Conservation (phyloP, 129 eudicot genomes). For the Erigeron canadensis region DNA sequence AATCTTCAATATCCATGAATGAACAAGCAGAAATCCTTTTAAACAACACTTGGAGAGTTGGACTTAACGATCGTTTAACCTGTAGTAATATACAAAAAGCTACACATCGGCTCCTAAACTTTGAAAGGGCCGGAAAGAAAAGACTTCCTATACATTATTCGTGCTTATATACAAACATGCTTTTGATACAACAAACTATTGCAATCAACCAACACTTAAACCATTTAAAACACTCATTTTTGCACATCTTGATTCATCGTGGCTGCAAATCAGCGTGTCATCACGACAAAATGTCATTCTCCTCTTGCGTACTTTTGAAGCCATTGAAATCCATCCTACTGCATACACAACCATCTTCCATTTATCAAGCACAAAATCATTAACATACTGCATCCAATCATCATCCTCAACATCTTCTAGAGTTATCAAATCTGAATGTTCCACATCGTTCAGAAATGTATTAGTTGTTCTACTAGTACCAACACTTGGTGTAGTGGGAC, state of each 20-base stretch:
- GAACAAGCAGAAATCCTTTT: background rate
- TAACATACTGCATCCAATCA: background rate
- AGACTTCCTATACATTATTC: slow-evolving; percentile 1
- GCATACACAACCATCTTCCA: slow-evolving; percentile 33
- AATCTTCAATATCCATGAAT: background rate
- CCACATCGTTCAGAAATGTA: background rate
- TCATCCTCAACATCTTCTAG: background rate
- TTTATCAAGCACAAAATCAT: background rate
- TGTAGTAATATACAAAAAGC: background rate
- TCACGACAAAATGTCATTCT: slow-evolving; percentile 7
- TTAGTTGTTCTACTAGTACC: background rate
- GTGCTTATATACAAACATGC: background rate
- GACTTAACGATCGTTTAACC: slow-evolving; percentile 10
- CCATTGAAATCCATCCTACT: slow-evolving; percentile 31
- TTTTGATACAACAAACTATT: background rate
- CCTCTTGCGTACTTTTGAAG: slow-evolving; percentile 18
- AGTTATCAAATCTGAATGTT: slow-evolving; percentile 5
- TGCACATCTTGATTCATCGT: background rate
- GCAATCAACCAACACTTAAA: background rate
- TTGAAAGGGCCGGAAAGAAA: slow-evolving; percentile 7
- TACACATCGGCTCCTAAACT: slow-evolving; percentile 10
- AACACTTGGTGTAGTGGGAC: slow-evolving; percentile 11
- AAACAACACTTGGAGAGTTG: background rate
- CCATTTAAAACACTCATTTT: background rate
- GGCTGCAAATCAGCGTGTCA: background rate